These are phyloP conservation scores for Botrytis pseudocinerea DNA, from an alignment of 2,329 filamentous ascomycete species.

Conservation along the genomic window DNA sequence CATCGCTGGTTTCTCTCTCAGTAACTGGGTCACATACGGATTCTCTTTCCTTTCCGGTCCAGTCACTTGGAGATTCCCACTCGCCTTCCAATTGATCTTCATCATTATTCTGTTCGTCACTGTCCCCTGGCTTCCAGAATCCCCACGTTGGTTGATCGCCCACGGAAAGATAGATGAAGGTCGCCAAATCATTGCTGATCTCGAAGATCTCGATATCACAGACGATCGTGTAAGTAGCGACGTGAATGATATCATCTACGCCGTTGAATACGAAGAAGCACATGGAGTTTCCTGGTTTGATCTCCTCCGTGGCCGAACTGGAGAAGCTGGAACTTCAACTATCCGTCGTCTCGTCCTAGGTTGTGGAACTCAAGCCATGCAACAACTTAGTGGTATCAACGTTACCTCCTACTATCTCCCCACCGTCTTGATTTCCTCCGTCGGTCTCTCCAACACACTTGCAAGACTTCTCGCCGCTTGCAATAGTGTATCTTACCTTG, in stretches of 20 bases:
- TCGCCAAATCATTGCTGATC: slow-evolving; percentile 40
- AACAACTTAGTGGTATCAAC: slow-evolving; percentile 51
- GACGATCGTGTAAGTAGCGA: slow-evolving; percentile 57
- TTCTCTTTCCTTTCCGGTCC: slow-evolving; percentile 23
- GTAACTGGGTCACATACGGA: slow-evolving; percentile 24
- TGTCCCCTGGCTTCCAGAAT: slow-evolving; percentile 41
- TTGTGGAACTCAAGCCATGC: slow-evolving; percentile 60
- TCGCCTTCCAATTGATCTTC: slow-evolving; percentile 26
- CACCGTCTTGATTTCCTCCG: slow-evolving; percentile 52
- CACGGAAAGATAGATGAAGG: slow-evolving; percentile 41
- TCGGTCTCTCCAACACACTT: slow-evolving; percentile 48
- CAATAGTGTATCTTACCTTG: slow-evolving; percentile 38
- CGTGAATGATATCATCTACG: slow-evolving; percentile 44
- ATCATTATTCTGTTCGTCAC: slow-evolving; percentile 20
- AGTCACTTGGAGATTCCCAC: slow-evolving; percentile 24
- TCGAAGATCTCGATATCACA: slow-evolving; percentile 43
- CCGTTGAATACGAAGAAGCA: slow-evolving; percentile 18
- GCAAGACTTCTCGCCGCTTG: slow-evolving; percentile 57
- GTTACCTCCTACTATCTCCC: slow-evolving; percentile 50
- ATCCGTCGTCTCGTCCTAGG: slow-evolving; percentile 70
- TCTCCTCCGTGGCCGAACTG: slow-evolving; percentile 16
- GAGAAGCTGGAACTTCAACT: slow-evolving; percentile 39
- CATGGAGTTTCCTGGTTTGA: slow-evolving; percentile 21
- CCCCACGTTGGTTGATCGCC: slow-evolving; percentile 43
- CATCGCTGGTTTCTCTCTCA: slow-evolving; percentile 23